A percentile compares a stretch with the other conserved stretches of the same genome.
phyloP scores from a whole-genome alignment of 1,139 yeast species.

The Saccharomyces hybrid region DNA sequence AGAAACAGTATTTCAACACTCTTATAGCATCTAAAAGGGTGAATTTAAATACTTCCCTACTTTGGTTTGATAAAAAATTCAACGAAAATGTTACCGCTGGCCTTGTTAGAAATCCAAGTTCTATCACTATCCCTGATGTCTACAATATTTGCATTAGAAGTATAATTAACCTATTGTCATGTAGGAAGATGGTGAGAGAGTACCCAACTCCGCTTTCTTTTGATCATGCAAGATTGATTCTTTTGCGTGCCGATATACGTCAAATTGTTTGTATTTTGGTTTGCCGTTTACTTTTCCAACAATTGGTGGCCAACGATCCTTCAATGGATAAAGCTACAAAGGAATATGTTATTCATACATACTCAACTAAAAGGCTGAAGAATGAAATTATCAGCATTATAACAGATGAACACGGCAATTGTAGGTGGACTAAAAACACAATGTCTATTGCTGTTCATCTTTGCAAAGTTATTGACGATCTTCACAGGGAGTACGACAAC shows the following conservation, averaged over 20 bases:
- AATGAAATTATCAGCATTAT: slow-evolving; percentile 70
- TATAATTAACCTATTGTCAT: slow-evolving; percentile 53
- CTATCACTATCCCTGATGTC: slow-evolving; percentile 21
- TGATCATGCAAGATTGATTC: slow-evolving; percentile 73
- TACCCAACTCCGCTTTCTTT: slow-evolving; percentile 84
- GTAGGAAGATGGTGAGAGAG: slow-evolving; percentile 74
- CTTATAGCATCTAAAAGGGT: slow-evolving; percentile 60
- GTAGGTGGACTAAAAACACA: slow-evolving; percentile 85
- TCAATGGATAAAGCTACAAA: slow-evolving; percentile 24
- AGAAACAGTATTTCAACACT: slow-evolving; percentile 76
- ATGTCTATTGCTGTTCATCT: slow-evolving; percentile 66
- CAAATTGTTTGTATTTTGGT: slow-evolving; percentile 76
- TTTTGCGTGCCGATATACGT: slow-evolving; percentile 77
- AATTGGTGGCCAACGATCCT: slow-evolving; percentile 45
- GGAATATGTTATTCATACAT: slow-evolving; percentile 26
- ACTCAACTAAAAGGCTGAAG: slow-evolving; percentile 34
- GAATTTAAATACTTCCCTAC: slow-evolving; percentile 56
- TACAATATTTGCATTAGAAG: slow-evolving; percentile 27
- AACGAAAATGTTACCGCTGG: slow-evolving; percentile 17
- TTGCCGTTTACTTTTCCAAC: slow-evolving; percentile 66
- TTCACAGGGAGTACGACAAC: slow-evolving; percentile 16
- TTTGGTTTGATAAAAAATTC: slow-evolving; percentile 56
- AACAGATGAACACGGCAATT: slow-evolving; percentile 77
- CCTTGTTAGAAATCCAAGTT: slow-evolving; percentile 12
- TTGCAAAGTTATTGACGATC: slow-evolving; percentile 39